Base-by-base conservation (phyloP, 1,284 basidiomycete species). In the Ceratobasidium sp. region DNA sequence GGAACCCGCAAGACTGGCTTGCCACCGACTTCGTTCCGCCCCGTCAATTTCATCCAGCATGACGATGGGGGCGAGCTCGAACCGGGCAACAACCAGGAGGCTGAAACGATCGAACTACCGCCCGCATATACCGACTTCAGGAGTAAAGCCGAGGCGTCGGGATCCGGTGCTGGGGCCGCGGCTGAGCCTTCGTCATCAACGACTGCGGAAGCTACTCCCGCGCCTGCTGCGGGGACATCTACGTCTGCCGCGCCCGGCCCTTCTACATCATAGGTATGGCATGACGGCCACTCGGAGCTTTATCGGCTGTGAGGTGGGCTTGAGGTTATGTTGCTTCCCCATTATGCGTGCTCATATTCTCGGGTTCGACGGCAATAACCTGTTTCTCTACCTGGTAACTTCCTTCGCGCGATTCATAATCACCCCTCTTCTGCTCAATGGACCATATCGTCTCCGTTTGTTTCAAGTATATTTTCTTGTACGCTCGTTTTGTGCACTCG, bases 21-120 rank as follows among this genome's bases (percentile, higher is more conserved):
- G 58, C 43, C 58, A 12, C 70, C 71, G 12, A 25, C 55, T 8
- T 25, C 70, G 72, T 80, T 91, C 78, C 81, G 90, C 49, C 83
- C 89, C 0, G 86, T 92, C 49, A 92, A 92, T 75, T 84, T 91
- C 73, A 84, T 92, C 60, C 91, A 92, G 78, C 90, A 93, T 73
- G 90, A 92, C 71, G 90, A 93, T 75, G 90, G 87, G 0, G 90
- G 90, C 0, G 85, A 85, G 4, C 49, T 57, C 10, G 38, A 32
- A 6, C 81, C 81, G 38, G 77, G 74, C 34, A 73, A 75, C n/a
- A 69, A 75, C 47, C 70, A 76, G 68, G 68, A 77, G 49, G 78
- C 77, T 1, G 82, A 81, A 7, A 79, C 74, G 17, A 89, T 92
- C 43, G 90, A 92, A 78, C 81, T 92, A 53, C 90, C 90, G 15